Conservation (phyloP, 495 filamentous ascomycete species). For the Penicillium salamii region DNA sequence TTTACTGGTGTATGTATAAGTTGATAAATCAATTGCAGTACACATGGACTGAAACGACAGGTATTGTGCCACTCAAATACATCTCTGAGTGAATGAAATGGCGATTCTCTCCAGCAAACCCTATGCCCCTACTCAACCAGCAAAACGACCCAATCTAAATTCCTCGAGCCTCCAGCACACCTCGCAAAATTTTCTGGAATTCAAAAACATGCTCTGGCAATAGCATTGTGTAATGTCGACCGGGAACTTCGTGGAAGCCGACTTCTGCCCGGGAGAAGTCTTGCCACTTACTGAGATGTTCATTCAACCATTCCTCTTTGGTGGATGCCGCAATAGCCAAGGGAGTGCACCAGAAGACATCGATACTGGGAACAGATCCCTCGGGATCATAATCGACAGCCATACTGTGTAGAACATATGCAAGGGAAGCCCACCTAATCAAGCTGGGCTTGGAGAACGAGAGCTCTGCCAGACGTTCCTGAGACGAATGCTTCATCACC, state of each 20-base stretch:
- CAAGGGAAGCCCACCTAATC: slow-evolving; percentile 39
- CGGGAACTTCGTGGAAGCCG: slow-evolving; percentile 14
- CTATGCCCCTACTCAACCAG: too few species aligned
- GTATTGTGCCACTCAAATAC: too few species aligned
- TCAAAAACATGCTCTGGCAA: slow-evolving; percentile 17
- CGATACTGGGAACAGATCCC: slow-evolving; percentile 39
- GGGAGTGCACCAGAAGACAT: slow-evolving; percentile 50
- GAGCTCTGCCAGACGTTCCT: slow-evolving; percentile 34
- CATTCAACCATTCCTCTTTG: slow-evolving; percentile 41
- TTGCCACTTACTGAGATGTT: slow-evolving; percentile 41
- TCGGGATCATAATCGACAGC: slow-evolving; percentile 50
- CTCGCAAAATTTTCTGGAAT: slow-evolving; percentile 16
- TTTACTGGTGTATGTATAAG: too few species aligned
- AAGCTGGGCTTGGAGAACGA: slow-evolving; percentile 28
- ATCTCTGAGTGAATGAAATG: too few species aligned
- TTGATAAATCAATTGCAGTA: too few species aligned
- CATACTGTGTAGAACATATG: slow-evolving; percentile 43
- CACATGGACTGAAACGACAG: too few species aligned
- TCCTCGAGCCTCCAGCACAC: slow-evolving; percentile 6
- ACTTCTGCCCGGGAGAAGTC: slow-evolving; percentile 27
- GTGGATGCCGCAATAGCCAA: slow-evolving; percentile 35
- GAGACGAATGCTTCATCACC: slow-evolving; percentile 25
- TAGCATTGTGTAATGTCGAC: slow-evolving; percentile 28
- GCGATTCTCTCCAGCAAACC: too few species aligned
- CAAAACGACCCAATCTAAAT: background rate